Evolutionary conservation across 495 filamentous ascomycete genomes (phyloP), one percentile per base, ranked within the genome.

Genomic region (Lindgomyces ingoldianus): DNA sequence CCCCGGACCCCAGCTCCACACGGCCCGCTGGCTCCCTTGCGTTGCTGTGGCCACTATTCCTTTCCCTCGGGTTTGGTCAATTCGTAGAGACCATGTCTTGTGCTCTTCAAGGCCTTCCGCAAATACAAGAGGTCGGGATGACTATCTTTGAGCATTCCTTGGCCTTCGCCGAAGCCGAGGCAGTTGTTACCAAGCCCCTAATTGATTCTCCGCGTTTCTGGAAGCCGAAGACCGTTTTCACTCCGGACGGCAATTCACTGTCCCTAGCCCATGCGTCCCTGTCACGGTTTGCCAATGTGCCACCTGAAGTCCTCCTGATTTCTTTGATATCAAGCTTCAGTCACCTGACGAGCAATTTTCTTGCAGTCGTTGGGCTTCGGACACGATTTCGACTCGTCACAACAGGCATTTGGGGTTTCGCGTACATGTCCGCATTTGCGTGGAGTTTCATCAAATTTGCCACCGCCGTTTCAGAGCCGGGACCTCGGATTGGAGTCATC

Each of bases 91-190:
- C 89, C 0, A 78, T 98, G 21, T 85, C 88, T 4, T 93, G 91
- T 73, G 89, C 93, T 3, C 79, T 98, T n/a, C 91, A 96, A 66
- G 92, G 93, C n/a, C 84, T 89, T 11, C 80, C 81, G 2, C 81
- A 88, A 4, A 83, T 87, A 61, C 87, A 91, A 0, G 94, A 98
- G 76, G 94, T 91, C 0, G 91, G 93, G 4, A 97, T 98, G 90
- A 96, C 93, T 0, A 83, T 98, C 19, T 94, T 98, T 72, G 94
- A 98, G 68, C 91, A 96, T 72, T 98, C 94, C 0, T 79, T 98
- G 14, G 94, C 94, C 0, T 98, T 98, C 75, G 91, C 94, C 1
- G 95, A 98, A 74, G 91, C 94, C 3, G 95, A 98, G 72, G 88
- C 90, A 11, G 87, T 91, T 64, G 84, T 96, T 42, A 84, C 87